Conservation (phyloP, 2,329 filamentous ascomycete genomes). For the Trichoderma sp. region DNA sequence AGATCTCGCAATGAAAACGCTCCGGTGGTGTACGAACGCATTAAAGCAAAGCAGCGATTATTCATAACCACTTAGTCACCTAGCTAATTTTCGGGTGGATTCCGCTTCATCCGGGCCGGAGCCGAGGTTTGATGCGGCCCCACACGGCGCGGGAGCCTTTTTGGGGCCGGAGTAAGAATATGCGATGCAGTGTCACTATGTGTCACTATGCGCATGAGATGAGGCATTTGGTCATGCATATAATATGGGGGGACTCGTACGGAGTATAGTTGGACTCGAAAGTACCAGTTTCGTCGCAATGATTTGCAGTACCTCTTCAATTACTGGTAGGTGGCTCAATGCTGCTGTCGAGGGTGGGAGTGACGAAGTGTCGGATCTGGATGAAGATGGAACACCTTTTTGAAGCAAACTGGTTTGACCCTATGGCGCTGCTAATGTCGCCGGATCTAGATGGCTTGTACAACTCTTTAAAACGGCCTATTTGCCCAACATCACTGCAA, state of each 20-base stretch:
- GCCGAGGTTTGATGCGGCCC: neutral
- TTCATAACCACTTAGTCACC: neutral
- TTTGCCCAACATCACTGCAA: no score
- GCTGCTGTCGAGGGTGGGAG: no score
- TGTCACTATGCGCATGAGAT: neutral
- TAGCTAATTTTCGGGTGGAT: neutral
- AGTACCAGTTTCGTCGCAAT: neutral
- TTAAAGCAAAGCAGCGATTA: neutral
- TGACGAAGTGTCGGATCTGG: no score
- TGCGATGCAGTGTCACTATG: neutral
- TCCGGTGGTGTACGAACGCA: neutral
- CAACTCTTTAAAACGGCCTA: no score
- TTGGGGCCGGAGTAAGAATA: neutral
- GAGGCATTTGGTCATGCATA: neutral
- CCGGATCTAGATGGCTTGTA: no score
- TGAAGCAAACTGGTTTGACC: neutral
- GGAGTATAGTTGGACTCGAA: neutral
- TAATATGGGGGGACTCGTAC: no score
- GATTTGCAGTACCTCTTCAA: neutral
- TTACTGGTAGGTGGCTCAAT: neutral
- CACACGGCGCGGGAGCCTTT: slow-evolving; percentile 1
- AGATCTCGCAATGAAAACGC: neutral
- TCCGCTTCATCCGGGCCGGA: slow-evolving; percentile 1
- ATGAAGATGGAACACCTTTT: neutral
- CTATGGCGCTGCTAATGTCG: no score